Evolutionary conservation across 139 green algal genomes (phyloP).

Genomic region (Coelastrella sp.): DNA sequence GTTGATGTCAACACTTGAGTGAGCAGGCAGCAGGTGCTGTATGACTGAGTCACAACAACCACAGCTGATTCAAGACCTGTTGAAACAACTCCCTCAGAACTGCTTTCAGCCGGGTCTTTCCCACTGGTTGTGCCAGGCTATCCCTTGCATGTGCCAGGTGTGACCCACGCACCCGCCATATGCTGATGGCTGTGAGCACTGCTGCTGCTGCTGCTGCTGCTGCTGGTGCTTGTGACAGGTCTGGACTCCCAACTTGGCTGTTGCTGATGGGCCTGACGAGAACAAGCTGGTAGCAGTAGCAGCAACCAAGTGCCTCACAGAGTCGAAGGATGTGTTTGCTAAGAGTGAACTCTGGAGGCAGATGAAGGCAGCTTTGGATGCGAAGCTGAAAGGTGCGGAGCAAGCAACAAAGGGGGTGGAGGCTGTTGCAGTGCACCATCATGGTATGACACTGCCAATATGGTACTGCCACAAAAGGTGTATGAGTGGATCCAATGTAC

Average conservation of each 20-base stretch:
- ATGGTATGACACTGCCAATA: no score
- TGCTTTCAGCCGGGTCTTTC: no score
- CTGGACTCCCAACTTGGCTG: conserved; percentile 73
- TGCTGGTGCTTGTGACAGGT: conserved; percentile 53
- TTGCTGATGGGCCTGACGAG: conserved; percentile 72
- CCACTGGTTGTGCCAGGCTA: no score
- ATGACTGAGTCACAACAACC: no score
- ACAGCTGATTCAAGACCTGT: no score
- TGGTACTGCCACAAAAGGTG: background rate
- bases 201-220: background rate
- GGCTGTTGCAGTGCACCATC: no score
- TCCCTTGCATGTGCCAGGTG: no score
- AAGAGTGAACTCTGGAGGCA: conserved; percentile 64
- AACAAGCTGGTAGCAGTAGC: conserved; percentile 86
- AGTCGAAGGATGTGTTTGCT: conserved; percentile 55
- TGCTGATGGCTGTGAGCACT: no score
- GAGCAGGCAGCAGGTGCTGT: no score
- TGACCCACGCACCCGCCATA: no score
- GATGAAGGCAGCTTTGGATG: conserved; percentile 73
- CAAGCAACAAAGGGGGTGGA: background rate
- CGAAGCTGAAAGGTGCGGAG: conserved; percentile 63
- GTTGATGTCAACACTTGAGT: no score
- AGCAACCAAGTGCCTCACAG: conserved; percentile 73
- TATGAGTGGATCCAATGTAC: background rate
- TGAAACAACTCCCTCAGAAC: no score